These are phyloP conservation scores for Lignosus rhinocerotis DNA, from an alignment of 1,284 basidiomycete species.

Conservation along the genomic window DNA sequence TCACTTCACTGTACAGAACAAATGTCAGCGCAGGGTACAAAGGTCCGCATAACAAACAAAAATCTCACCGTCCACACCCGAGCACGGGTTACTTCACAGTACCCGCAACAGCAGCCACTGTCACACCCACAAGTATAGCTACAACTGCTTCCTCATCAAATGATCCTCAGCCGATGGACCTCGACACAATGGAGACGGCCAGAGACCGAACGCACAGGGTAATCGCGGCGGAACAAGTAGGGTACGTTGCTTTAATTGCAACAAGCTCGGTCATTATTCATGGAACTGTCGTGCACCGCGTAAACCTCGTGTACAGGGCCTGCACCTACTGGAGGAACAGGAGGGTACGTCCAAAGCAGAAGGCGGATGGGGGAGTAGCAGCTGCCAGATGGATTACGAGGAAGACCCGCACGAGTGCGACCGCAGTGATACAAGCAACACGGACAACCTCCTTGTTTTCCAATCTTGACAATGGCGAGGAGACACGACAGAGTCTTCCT, in stretches of 20 bases:
- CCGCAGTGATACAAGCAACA: too few species aligned
- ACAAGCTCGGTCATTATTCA: not conserved
- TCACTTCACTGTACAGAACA: not conserved
- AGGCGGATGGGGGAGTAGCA: too few species aligned
- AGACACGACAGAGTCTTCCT: not conserved
- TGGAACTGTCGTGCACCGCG: not conserved
- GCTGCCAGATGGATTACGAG: not conserved
- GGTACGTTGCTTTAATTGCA: not conserved
- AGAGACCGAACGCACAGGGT: not conserved
- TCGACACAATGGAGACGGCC: not conserved
- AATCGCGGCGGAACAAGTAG: too few species aligned
- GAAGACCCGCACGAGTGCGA: not conserved
- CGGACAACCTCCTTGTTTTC: too few species aligned
- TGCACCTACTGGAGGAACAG: not conserved
- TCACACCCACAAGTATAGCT: not conserved
- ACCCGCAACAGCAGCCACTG: not conserved
- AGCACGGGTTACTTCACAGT: not conserved
- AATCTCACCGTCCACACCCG: not conserved
- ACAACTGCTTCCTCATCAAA: not conserved
- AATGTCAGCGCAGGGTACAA: not conserved
- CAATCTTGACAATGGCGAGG: not conserved
- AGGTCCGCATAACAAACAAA: not conserved
- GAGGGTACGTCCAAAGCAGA: too few species aligned
- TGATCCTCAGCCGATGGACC: not conserved
- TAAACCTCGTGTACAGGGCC: not conserved